These are phyloP conservation scores for Blyttiomyces sp. DNA, from an alignment of 371 early-diverging fungal species.

Conservation along the genomic window DNA sequence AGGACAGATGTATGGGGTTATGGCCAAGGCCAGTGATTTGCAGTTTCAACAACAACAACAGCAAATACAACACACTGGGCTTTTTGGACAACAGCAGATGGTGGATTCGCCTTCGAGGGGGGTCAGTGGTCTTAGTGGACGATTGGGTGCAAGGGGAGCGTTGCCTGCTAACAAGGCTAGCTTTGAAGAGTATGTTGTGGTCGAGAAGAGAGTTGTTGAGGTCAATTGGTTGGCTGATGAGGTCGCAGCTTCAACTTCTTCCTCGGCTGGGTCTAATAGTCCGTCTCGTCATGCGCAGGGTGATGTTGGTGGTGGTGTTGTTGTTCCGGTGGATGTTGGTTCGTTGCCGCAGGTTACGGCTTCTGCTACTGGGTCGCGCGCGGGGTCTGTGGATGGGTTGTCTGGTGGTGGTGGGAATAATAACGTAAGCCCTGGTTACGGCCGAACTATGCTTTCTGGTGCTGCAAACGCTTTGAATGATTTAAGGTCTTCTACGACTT, in stretches of 20 bases:
- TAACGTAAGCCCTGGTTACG: too few species aligned
- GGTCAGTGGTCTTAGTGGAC: not conserved
- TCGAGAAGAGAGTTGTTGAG: conserved; percentile 79
- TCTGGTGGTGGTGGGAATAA: too few species aligned
- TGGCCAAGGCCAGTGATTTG: not conserved
- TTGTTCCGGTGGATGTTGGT: too few species aligned
- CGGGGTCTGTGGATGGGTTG: too few species aligned
- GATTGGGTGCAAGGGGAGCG: not conserved
- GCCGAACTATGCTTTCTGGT: too few species aligned
- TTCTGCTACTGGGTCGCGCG: too few species aligned
- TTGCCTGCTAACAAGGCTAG: conserved; percentile 4
- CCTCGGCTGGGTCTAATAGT: not conserved
- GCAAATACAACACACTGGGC: too few species aligned
- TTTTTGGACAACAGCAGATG: too few species aligned
- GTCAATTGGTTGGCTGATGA: conserved; percentile 81
- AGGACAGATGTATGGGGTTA: not conserved
- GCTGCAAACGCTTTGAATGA: not conserved
- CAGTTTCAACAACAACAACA: not conserved
- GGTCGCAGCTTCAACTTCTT: conserved; percentile 10
- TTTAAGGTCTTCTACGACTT: not conserved
- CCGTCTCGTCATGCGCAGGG: not conserved
- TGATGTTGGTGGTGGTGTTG: not conserved
- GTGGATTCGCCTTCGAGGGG: too few species aligned
- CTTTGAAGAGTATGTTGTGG: conserved; percentile 71
- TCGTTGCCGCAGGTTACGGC: too few species aligned